Evolutionary conservation across 75 land plant genomes (phyloP).

Genomic region (Pinus taeda): DNA sequence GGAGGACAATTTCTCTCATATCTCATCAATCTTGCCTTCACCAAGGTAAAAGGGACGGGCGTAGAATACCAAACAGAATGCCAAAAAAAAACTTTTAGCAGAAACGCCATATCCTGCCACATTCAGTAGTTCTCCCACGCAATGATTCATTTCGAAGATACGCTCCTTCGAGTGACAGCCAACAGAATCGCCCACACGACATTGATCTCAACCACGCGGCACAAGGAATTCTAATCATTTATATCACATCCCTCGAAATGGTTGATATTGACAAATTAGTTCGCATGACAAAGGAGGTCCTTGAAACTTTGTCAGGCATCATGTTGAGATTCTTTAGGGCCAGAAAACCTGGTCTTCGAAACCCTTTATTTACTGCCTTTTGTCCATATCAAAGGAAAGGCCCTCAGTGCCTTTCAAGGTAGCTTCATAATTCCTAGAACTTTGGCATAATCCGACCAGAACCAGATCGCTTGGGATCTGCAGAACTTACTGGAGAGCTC

Average conservation of each 20-base stretch:
- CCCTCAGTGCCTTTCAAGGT: slow-evolving; percentile 7
- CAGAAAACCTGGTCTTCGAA: slow-evolving; percentile 1
- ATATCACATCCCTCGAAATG: slow-evolving; percentile 3
- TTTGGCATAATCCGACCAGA: slow-evolving; percentile 10
- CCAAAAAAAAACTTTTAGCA: too few species aligned
- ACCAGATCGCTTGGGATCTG: slow-evolving; percentile 10
- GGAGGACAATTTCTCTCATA: too few species aligned
- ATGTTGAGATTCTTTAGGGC: background rate
- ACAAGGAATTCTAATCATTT: background rate
- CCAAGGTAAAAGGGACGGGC: too few species aligned
- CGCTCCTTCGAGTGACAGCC: too few species aligned
- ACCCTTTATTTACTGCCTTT: slow-evolving; percentile 4
- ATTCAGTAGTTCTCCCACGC: too few species aligned
- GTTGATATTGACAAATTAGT: slow-evolving; percentile 3
- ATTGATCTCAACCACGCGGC: background rate
- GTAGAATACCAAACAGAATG: too few species aligned
- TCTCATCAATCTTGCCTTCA: too few species aligned
- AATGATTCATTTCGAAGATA: too few species aligned
- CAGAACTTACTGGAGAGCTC: slow-evolving; percentile 1
- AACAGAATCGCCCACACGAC: too few species aligned
- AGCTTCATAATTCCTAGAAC: slow-evolving; percentile 13
- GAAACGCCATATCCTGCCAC: too few species aligned
- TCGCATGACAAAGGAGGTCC: background rate
- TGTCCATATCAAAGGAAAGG: slow-evolving; percentile 12
- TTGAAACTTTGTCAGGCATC: background rate